Evolutionary conservation across 176 grass and related monocot species (phyloP).

Genomic region (Hordeum vulgare): MorexV3_pseudomolecules_assembly NC_058518.1:421691265-421691764

Average conservation of each 20-base stretch:
- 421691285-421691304: not conserved
- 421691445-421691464: conserved; percentile 9
- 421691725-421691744: conserved; percentile 16
- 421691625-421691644: conserved; percentile 99
- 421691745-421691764: conserved; percentile 26
- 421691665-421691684: conserved; percentile 70
- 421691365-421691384: not conserved
- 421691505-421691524: not conserved
- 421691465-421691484: not conserved
- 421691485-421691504: too few species aligned
- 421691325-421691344: not conserved
- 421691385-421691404: not conserved
- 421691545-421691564: conserved; percentile 88
- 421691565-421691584: conserved; percentile 88
- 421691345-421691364: not conserved
- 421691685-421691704: conserved; percentile 72
- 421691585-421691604: conserved; percentile 98
- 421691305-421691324: not conserved
- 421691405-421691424: not conserved
- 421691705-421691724: conserved; percentile 62
- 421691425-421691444: not conserved
- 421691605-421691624: conserved; percentile 96
- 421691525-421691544: conserved; percentile 38
- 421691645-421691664: conserved; percentile 89
- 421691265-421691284: not conserved